Conservation (phyloP, 1,139 yeast genomes). For the Eremothecium sinecaudum region DNA sequence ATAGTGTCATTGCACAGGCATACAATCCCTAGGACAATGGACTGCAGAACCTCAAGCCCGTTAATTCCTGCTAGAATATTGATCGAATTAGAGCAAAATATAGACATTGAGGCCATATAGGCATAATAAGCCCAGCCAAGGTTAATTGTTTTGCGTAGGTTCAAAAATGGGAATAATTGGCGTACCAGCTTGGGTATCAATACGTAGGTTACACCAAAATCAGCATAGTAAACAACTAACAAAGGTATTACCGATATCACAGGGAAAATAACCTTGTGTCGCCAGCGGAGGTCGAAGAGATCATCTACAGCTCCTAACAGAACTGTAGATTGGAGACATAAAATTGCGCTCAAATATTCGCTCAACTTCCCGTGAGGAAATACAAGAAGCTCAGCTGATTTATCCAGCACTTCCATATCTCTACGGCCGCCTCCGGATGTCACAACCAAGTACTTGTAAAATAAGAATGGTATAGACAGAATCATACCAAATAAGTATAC, state of each 20-base stretch:
- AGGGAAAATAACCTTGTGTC: conserved; percentile 92
- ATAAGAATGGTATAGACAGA: conserved; percentile 79
- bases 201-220: conserved; percentile 88
- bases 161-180: conserved; percentile 25
- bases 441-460: conserved; percentile 66
- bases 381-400: conserved; percentile 23
- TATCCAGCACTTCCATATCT: conserved; percentile 28
- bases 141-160: conserved; percentile 44
- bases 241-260: conserved; percentile 91
- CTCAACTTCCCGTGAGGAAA: conserved; percentile 84
- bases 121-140: conserved; percentile 70
- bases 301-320: conserved; percentile 89
- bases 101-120: conserved; percentile 86
- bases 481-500: conserved; percentile 76
- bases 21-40: conserved; percentile 63
- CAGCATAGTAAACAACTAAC: conserved; percentile 83
- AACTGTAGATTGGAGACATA: conserved; percentile 76
- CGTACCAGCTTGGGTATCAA: conserved; percentile 68
- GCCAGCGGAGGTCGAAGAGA: conserved; percentile 90
- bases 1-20: conserved; percentile 67
- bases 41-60: conserved; percentile 94
- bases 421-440: conserved; percentile 48
- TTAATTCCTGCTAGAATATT: conserved; percentile 93
- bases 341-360: conserved; percentile 73
- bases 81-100: conserved; percentile 94